Conservation (phyloP, 768 basidiomycete genomes). For the Lactarius trivialis region DNA sequence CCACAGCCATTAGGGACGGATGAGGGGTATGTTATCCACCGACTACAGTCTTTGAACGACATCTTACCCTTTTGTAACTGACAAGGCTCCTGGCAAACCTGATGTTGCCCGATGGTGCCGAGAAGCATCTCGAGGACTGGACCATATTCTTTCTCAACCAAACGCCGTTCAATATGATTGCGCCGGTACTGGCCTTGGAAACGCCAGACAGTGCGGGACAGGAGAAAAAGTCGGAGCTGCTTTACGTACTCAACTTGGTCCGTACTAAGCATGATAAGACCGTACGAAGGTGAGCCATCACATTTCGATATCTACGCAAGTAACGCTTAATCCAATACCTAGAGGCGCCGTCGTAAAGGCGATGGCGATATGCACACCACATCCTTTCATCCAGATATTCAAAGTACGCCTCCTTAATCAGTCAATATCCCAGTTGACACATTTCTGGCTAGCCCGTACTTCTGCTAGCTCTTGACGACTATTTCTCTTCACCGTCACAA, state of each 20-base stretch:
- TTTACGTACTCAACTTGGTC: conserved; percentile 88
- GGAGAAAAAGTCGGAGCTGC: conserved; percentile 41
- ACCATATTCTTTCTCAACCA: conserved; percentile 98
- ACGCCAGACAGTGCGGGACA: conserved; percentile 34
- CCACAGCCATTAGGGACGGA: conserved; percentile 91
- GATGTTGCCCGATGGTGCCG: conserved; percentile 98
- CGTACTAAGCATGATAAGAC: conserved; percentile 87
- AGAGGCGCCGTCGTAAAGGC: conserved; percentile 95
- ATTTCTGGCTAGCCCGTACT: conserved; percentile 71
- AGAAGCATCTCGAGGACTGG: conserved; percentile 93
- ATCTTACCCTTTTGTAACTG: conserved; percentile 1
- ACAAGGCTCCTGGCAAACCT: conserved; percentile 86
- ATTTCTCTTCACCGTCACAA: conserved; percentile 83
- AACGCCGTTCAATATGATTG: conserved; percentile 80
- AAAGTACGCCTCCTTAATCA: conserved; percentile 46
- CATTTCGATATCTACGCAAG: background rate
- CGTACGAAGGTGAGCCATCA: conserved; percentile 52
- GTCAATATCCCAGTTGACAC: background rate
- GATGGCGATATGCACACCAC: conserved; percentile 86
- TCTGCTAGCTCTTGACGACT: conserved; percentile 91
- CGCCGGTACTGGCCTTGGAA: conserved; percentile 72
- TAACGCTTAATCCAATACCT: background rate
- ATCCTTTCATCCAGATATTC: conserved; percentile 94
- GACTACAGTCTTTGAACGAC: background rate
- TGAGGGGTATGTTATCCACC: conserved; percentile 62